Evolutionary conservation across 2,329 filamentous ascomycete genomes (phyloP).

Genomic region (Apiospora marii): DNA sequence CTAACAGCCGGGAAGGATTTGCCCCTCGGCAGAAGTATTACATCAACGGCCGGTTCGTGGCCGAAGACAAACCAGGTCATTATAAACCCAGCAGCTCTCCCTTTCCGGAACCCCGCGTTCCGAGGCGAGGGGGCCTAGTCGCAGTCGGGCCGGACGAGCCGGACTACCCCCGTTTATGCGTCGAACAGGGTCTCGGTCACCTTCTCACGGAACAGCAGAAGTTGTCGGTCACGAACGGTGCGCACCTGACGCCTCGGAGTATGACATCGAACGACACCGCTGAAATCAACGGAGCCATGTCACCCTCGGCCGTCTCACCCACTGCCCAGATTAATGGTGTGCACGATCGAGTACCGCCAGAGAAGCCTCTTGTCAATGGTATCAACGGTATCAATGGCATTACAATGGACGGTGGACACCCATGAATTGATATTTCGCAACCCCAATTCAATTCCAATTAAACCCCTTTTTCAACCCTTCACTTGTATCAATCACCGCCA

Average conservation of each 20-base stretch:
- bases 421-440: background rate
- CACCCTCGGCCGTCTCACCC: slow-evolving; percentile 27
- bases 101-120: slow-evolving; percentile 62
- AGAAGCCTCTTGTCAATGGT: slow-evolving; percentile 29
- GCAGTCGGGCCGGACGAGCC: slow-evolving; percentile 63
- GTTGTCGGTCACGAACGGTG: slow-evolving; percentile 55
- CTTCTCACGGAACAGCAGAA: slow-evolving; percentile 57
- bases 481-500: slow-evolving; percentile 18
- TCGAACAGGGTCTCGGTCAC: slow-evolving; percentile 65
- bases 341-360: slow-evolving; percentile 18
- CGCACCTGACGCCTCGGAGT: slow-evolving; percentile 56
- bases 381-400: slow-evolving; percentile 26
- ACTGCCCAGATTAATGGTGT: slow-evolving; percentile 26
- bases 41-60: slow-evolving; percentile 61
- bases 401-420: background rate
- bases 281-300: slow-evolving; percentile 28
- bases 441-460: background rate
- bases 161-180: slow-evolving; percentile 62
- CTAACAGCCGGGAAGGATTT: slow-evolving; percentile 58
- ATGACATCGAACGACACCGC: slow-evolving; percentile 41
- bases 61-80: slow-evolving; percentile 57
- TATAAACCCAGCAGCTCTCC: slow-evolving; percentile 60
- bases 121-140: slow-evolving; percentile 59
- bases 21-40: slow-evolving; percentile 67
- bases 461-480: slow-evolving; percentile 6